Base-by-base conservation (phyloP, 352 stramenopile species). In the Phytophthora agathidicida region DNA sequence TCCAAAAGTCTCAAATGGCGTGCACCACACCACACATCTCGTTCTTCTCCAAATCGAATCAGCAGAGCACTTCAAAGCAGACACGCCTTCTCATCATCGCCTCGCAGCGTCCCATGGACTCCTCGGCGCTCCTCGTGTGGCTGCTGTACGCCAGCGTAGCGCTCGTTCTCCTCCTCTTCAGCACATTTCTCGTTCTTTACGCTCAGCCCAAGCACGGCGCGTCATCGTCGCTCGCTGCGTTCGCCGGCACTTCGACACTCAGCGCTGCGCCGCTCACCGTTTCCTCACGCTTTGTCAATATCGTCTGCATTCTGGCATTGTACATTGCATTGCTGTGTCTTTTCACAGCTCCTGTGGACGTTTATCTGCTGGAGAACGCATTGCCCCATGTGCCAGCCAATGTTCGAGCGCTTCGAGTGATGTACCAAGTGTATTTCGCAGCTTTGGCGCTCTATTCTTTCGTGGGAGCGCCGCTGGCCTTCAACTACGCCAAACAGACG, bases 401-500 rank as follows among this genome's bases (percentile, higher is more conserved):
- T 43, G 75, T 70, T 7, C 44, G 68, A 10, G 79, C 72, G 37
- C 65, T 95, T 2, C 71, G 72, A 27, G 45, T 80, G 5, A 58
- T 95, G 42, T 95, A 95, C 65, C 71, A 78, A 33, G 69, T 92
- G 2, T 91, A 89, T 58, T 88, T 95, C 30, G 77, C 71, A 10
- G 54, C 64, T 1, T 55, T 95, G 11, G 76, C 73, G 13, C 49
- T 73, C 3, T 91, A 91, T 63, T 87, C 74, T 28, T 91, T 93
- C 43, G 36, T 91, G 2, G 73, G 77, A 7, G 85, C 83, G 27
- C 86, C 86, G 24, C 78, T 95, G 16, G 79, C 86, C 20, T 95
- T 80, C 56, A 86, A 93, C 57, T 95, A 93, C 56, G 82, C 86
- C 5, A 85, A 86, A 20, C 82, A 95, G 57, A 93, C 82, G 20